These are phyloP conservation scores for Leishmania lainsoni DNA, from an alignment of 208 protist species.

Conservation along the genomic window DNA sequence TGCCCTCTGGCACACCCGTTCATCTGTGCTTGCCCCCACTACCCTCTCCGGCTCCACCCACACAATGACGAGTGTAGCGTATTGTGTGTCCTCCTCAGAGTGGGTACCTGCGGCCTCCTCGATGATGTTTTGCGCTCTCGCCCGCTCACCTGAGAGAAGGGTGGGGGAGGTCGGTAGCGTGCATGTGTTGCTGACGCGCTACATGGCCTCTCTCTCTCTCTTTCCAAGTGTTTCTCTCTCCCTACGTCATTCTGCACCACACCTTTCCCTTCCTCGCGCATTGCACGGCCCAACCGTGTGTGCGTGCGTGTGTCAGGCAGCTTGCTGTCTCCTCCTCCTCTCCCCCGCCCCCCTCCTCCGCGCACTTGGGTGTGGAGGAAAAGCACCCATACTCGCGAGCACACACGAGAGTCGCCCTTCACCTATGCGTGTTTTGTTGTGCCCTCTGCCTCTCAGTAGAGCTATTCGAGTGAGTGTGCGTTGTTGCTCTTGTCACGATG, in stretches of 20 bases:
- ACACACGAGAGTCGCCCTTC: neutral
- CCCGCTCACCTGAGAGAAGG: neutral
- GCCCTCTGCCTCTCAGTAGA: neutral
- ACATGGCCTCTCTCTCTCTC: neutral
- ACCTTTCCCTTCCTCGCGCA: neutral
- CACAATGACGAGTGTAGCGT: neutral
- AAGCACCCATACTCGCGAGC: neutral
- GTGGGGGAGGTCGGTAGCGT: neutral
- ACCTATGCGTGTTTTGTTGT: neutral
- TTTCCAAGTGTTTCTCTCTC: neutral
- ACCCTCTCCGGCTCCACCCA: neutral
- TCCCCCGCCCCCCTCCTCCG: neutral
- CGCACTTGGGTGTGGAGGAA: neutral
- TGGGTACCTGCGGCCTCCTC: neutral
- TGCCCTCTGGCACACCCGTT: neutral
- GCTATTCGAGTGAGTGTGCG: neutral
- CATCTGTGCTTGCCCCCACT: neutral
- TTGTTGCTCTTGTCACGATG: constrained; percentile 5
- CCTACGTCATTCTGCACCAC: neutral
- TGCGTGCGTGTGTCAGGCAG: neutral
- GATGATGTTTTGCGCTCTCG: too few species aligned
- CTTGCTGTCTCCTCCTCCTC: neutral
- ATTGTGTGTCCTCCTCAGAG: neutral
- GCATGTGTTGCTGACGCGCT: neutral
- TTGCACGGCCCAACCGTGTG: neutral